Conservation (phyloP, 1,139 yeast genomes). For the Suhomyces taliae region DNA sequence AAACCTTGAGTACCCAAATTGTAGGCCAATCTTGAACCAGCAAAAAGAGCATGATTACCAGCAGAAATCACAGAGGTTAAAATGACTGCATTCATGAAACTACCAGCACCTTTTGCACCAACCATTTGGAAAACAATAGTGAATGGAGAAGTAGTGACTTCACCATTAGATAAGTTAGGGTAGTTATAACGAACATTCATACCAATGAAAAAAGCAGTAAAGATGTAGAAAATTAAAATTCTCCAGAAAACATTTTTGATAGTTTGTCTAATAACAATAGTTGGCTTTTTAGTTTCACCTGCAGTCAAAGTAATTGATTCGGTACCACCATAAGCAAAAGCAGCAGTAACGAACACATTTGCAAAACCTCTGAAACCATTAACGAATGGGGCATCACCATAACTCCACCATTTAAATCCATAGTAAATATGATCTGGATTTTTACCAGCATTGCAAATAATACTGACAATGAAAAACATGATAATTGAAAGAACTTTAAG, state of each 20-base stretch:
- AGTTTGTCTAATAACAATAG: slow-evolving; percentile 56
- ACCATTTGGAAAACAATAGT: slow-evolving; percentile 60
- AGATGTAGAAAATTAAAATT: slow-evolving; percentile 38
- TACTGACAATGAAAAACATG: slow-evolving; percentile 41
- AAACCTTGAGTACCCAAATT: slow-evolving; percentile 44
- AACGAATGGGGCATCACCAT: slow-evolving; percentile 44
- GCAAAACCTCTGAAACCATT: slow-evolving; percentile 43
- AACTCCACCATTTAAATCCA: slow-evolving; percentile 41
- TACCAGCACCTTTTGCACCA: slow-evolving; percentile 46
- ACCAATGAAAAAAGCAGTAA: slow-evolving; percentile 46
- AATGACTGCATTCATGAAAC: slow-evolving; percentile 47
- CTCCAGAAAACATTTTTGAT: slow-evolving; percentile 60
- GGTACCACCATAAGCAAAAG: slow-evolving; percentile 69
- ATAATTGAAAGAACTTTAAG: slow-evolving; percentile 41
- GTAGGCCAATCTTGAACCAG: slow-evolving; percentile 45
- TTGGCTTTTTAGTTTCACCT: slow-evolving; percentile 64
- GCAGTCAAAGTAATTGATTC: slow-evolving; percentile 66
- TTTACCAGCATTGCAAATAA: slow-evolving; percentile 34
- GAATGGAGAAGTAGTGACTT: slow-evolving; percentile 60
- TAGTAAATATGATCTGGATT: slow-evolving; percentile 35
- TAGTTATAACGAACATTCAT: slow-evolving; percentile 45
- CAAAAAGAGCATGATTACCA: slow-evolving; percentile 46
- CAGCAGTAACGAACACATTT: slow-evolving; percentile 49
- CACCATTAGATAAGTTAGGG: slow-evolving; percentile 39
- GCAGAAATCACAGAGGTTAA: slow-evolving; percentile 48